These are phyloP conservation scores for Gastrolobium bilobum DNA, from an alignment of 306 rosid species.

Conservation along the genomic window DNA sequence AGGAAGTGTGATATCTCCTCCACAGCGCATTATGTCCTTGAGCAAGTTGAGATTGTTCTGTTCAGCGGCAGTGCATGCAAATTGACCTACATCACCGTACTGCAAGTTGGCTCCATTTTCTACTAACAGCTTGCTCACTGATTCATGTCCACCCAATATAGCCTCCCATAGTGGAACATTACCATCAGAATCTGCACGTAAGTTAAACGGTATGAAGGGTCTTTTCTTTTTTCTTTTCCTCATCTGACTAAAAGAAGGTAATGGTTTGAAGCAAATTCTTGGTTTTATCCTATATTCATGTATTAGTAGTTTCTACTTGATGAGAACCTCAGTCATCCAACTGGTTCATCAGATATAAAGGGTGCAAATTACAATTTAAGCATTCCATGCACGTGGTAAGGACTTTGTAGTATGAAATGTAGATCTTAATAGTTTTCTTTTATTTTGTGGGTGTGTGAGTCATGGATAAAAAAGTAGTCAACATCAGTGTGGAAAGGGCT, in stretches of 20 bases:
- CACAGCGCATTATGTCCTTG: conserved; percentile 59
- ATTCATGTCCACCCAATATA: conserved; percentile 66
- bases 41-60: conserved; percentile 67
- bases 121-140: conserved; percentile 58
- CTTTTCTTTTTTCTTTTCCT: background rate
- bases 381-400: background rate
- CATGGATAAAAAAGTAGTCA: conserved; percentile 34
- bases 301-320: background rate
- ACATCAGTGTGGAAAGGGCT: conserved; percentile 5
- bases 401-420: background rate
- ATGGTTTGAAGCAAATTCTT: background rate
- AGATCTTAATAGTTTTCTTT: background rate
- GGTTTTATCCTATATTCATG: background rate
- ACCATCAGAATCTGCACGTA: conserved; percentile 76
- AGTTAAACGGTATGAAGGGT: background rate
- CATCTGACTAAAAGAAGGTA: background rate
- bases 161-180: conserved; percentile 92
- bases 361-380: conserved; percentile 12
- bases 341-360: background rate
- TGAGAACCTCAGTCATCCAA: too few species aligned
- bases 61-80: conserved; percentile 75
- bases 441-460: background rate
- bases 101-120: conserved; percentile 75
- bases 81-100: conserved; percentile 70
- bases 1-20: conserved; percentile 72